A percentile compares a stretch with the other conserved stretches of the same genome.
Conservation (phyloP, 2,329 filamentous ascomycete species). For the Scytalidium sp. region DNA sequence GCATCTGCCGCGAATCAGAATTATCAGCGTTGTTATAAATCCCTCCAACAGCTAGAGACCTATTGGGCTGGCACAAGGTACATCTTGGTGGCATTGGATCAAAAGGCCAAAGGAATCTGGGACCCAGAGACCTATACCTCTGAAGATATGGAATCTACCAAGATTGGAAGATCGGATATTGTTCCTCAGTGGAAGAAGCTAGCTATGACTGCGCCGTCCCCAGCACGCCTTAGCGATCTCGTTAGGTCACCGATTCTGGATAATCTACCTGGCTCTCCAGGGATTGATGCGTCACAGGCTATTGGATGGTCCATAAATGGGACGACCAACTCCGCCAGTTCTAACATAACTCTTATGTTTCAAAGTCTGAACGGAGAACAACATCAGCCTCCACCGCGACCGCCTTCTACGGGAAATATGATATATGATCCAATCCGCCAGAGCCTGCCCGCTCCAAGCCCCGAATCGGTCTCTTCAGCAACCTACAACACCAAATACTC, state of each 20-base stretch:
- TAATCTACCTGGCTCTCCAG: constrained; percentile 42
- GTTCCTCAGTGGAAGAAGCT: constrained; percentile 32
- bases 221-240: constrained; percentile 20
- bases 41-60: constrained; percentile 72
- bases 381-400: constrained; percentile 7
- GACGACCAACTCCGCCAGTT: constrained; percentile 80
- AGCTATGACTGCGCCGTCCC: constrained; percentile 15
- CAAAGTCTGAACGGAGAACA: constrained; percentile 20
- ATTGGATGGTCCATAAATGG: constrained; percentile 89
- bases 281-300: constrained; percentile 45
- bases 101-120: constrained; percentile 82
- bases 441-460: constrained; percentile 44
- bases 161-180: constrained; percentile 42
- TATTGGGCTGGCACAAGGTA: constrained; percentile 89
- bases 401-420: constrained; percentile 48
- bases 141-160: constrained; percentile 76
- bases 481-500: constrained; percentile 13
- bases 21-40: constrained; percentile 83
- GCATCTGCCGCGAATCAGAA: constrained; percentile 82
- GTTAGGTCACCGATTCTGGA: constrained; percentile 43
- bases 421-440: constrained; percentile 58
- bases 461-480: constrained; percentile 45
- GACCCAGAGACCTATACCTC: constrained; percentile 66
- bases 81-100: constrained; percentile 80
- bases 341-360: constrained; percentile 79